Conservation (phyloP, 1,139 yeast species). For the Protomyces inundatus region DNA sequence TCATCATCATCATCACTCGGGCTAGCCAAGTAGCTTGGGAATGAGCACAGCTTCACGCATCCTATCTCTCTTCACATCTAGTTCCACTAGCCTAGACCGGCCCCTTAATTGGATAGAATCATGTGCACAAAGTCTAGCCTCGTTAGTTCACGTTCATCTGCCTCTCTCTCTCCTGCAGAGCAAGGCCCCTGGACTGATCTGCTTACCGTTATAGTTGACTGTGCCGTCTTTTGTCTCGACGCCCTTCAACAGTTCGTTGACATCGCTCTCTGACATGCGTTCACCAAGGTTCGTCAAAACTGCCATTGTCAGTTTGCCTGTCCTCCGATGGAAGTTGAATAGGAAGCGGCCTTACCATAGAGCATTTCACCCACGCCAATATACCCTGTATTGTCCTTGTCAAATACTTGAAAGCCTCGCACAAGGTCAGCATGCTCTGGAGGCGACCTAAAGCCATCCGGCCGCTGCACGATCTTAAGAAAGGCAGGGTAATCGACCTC, state of each 20-base stretch:
- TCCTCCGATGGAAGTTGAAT: neutral
- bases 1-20: too few relatives aligned
- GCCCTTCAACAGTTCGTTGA: slow-evolving; percentile 91
- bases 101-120: slow-evolving; percentile 67
- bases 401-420: slow-evolving; percentile 96
- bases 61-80: too few relatives aligned
- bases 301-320: slow-evolving; percentile 4
- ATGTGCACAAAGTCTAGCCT: slow-evolving; percentile 73
- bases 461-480: slow-evolving; percentile 72
- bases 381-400: slow-evolving; percentile 89
- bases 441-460: slow-evolving; percentile 81
- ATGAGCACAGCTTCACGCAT: too few relatives aligned
- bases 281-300: slow-evolving; percentile 89
- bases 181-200: neutral
- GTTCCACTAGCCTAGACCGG: too few relatives aligned
- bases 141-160: neutral
- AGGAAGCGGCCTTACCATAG: slow-evolving; percentile 45
- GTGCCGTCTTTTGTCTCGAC: slow-evolving; percentile 90
- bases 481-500: slow-evolving; percentile 68
- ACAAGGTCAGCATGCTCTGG: slow-evolving; percentile 96
- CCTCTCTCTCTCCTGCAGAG: neutral
- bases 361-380: slow-evolving; percentile 96
- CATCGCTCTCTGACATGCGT: slow-evolving; percentile 82
- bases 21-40: too few relatives aligned
- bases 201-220: slow-evolving; percentile 71